phyloP scores from a whole-genome alignment of 2,329 filamentous ascomycete genomes.

The Talaromyces funiculosus region DNA sequence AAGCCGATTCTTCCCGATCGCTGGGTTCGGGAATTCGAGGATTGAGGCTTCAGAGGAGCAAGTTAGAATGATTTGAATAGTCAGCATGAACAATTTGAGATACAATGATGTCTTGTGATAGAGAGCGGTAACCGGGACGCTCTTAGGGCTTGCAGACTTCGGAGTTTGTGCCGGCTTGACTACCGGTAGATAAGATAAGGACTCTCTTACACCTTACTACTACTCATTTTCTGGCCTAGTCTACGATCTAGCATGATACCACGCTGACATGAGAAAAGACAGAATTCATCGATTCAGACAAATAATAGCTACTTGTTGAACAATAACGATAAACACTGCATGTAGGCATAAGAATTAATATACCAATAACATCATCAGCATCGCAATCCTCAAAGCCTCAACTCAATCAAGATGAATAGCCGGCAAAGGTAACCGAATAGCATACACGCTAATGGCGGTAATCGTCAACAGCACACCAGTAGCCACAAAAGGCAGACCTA shows the following conservation, averaged over 20 bases:
- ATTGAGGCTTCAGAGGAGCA: background rate
- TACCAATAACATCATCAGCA: background rate
- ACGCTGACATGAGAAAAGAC: no score
- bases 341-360: background rate
- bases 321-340: background rate
- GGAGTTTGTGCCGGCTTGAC: background rate
- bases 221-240: no score
- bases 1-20: background rate
- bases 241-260: no score
- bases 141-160: background rate
- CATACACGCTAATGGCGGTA: slow-evolving; percentile 9
- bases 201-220: no score
- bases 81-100: background rate
- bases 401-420: slow-evolving; percentile 11
- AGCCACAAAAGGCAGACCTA: slow-evolving; percentile 14
- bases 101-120: background rate
- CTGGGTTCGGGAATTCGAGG: background rate
- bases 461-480: slow-evolving; percentile 13
- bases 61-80: background rate
- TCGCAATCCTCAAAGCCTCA: background rate
- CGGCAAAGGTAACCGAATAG: slow-evolving; percentile 7
- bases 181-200: background rate
- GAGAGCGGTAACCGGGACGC: no score
- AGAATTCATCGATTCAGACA: no score
- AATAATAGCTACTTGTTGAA: background rate